Base-by-base conservation (phyloP, 179 eudicot genomes). In the Actinidia polygama region DNA sequence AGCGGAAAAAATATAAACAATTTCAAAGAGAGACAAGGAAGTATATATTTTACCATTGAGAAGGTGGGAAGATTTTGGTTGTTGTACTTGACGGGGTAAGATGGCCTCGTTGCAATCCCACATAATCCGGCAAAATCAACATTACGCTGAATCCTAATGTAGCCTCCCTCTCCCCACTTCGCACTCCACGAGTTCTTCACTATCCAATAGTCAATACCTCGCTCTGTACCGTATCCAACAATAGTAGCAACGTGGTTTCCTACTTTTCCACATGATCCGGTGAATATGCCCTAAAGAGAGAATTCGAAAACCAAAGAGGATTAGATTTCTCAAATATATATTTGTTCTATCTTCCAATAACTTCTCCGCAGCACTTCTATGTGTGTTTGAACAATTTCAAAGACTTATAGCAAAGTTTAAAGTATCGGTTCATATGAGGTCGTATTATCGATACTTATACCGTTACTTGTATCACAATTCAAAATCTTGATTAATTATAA, bases 111-210 rank as follows among this genome's bases (percentile, higher is more conserved):
- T 1, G 94, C 89, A 15, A 92, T 91, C 19, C 95, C 96, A 83
- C 96, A 92, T 51, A 80, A 80, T n/a, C n/a, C n/a, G n/a, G n/a
- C n/a, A 3, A 93, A 92, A 0, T 78, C 11, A 10, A 86, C 49
- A 50, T 91, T 90, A 19, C 93, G 89, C 79, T 91, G 83, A 89
- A 91, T 87, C 69, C 91, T 89, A 11, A 92, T 78, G 88, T 92
- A 92, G 7, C 90, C 90, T 7, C n/a, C 18, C 57, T 88, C 90
- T 67, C 90, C 89, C 90, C 90, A 86, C 68, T 55, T 49, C 10
- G 40, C 18, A 0, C 90, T 87, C 87, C 89, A 88, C 30, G 90
- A 88, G 85, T 88, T 88, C 59, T 62, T 84, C 36, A 88, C 90
- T 3, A 88, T 88, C 89, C 90, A 88, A 69, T 88, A 88, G 16